These are phyloP conservation scores for Termitomyces sp. DNA, from an alignment of 768 basidiomycete species.

Conservation along the genomic window DNA sequence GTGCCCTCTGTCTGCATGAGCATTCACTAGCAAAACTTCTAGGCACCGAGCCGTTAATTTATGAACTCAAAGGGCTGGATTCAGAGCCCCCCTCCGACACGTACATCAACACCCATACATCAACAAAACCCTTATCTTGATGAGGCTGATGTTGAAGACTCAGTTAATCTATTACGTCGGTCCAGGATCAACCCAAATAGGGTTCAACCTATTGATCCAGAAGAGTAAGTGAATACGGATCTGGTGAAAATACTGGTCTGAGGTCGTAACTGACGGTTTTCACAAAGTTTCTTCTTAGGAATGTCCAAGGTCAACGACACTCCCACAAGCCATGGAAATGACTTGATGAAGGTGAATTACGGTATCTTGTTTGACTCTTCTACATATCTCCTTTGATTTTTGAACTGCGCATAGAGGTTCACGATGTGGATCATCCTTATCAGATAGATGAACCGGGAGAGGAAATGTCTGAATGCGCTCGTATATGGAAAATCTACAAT, in stretches of 20 bases:
- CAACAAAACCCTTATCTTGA: slow-evolving; percentile 6
- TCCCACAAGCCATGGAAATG: not conserved
- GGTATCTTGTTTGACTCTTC: not conserved
- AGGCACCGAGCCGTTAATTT: no score
- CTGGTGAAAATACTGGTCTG: no score
- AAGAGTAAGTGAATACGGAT: slow-evolving; percentile 10
- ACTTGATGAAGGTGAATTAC: not conserved
- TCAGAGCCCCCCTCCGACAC: slow-evolving; percentile 9
- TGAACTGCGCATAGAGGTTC: not conserved
- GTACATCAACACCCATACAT: slow-evolving; percentile 7
- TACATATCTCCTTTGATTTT: not conserved
- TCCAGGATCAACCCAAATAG: slow-evolving; percentile 8
- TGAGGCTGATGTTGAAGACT: slow-evolving; percentile 1
- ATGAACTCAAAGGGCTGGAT: slow-evolving; percentile 5
- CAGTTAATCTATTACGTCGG: not conserved
- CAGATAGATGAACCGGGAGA: slow-evolving; percentile 27
- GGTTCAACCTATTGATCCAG: slow-evolving; percentile 1
- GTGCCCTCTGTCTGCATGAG: no score
- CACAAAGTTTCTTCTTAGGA: not conserved
- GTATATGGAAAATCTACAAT: slow-evolving; percentile 41
- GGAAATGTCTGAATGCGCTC: slow-evolving; percentile 30
- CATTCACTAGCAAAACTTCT: no score
- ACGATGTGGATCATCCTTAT: not conserved
- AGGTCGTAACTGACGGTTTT: not conserved
- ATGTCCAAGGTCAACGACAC: not conserved